A percentile compares a stretch with the other conserved stretches of the same genome.
These are phyloP conservation scores for Trametes punicea DNA, from an alignment of 768 basidiomycete genomes.

Conservation along the genomic window DNA sequence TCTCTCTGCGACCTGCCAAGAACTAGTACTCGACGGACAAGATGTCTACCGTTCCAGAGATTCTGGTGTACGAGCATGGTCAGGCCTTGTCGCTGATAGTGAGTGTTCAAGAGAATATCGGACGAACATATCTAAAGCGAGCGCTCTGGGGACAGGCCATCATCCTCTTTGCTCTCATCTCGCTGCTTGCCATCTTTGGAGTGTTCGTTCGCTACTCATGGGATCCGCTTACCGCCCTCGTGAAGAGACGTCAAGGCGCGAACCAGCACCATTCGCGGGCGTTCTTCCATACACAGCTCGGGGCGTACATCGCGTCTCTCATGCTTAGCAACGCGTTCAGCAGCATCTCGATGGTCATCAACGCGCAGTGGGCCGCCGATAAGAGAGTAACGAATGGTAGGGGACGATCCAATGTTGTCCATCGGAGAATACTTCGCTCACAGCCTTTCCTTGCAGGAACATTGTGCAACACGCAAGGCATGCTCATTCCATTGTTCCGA, in stretches of 20 bases:
- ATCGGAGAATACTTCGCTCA: not conserved
- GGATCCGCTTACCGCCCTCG: conserved; percentile 38
- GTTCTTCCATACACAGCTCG: conserved; percentile 72
- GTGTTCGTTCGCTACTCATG: conserved; percentile 48
- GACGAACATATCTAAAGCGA: not conserved
- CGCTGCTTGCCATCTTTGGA: conserved; percentile 49
- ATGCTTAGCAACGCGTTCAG: conserved; percentile 56
- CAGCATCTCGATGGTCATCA: conserved; percentile 51
- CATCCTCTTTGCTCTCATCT: conserved; percentile 51
- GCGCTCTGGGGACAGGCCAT: conserved; percentile 33
- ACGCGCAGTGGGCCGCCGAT: conserved; percentile 41
- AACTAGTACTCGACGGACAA: conserved; percentile 14
- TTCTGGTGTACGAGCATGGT: conserved; percentile 22
- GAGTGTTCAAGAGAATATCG: conserved; percentile 6
- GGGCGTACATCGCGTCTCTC: conserved; percentile 63
- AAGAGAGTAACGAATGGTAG: conserved; percentile 7
- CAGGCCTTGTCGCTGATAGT: conserved; percentile 25
- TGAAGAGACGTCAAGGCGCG: conserved; percentile 8
- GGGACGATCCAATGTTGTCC: not conserved
- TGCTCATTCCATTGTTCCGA: not conserved
- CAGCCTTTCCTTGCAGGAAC: conserved; percentile 32
- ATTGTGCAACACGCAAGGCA: conserved; percentile 62
- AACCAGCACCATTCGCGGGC: conserved; percentile 32
- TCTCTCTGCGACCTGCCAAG: conserved; percentile 28
- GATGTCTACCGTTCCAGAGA: conserved; percentile 24